phyloP scores from a whole-genome alignment of 768 basidiomycete species.

The Suillus decipiens region DNA sequence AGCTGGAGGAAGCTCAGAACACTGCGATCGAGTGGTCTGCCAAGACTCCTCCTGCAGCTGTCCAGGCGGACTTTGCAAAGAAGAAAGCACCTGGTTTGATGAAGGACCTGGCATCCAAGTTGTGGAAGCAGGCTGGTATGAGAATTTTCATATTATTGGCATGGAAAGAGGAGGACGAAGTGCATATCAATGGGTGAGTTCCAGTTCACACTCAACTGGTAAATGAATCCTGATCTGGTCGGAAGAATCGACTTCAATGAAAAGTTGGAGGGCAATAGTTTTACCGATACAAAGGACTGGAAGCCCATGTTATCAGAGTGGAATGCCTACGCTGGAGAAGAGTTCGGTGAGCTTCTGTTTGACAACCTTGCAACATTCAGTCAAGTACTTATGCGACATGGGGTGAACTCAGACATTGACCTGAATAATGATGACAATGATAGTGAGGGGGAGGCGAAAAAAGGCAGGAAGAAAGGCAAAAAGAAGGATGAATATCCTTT shows the following conservation, averaged over 20 bases:
- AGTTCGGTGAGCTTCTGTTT: not conserved
- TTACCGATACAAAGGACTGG: not conserved
- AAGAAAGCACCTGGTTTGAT: constrained; percentile 1
- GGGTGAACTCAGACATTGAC: not conserved
- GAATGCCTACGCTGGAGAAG: not conserved
- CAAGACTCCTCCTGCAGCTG: not conserved
- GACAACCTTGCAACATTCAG: not conserved
- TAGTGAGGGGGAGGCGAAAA: not conserved
- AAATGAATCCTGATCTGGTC: not conserved
- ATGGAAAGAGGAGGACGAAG: not conserved
- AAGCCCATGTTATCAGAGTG: constrained; percentile 1
- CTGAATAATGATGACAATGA: not conserved
- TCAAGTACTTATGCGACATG: not conserved
- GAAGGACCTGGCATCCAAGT: not conserved
- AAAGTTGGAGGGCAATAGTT: not conserved
- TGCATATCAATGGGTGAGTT: not conserved
- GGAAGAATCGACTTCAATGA: not conserved
- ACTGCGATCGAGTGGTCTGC: not conserved
- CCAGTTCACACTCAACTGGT: not conserved
- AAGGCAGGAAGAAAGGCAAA: not conserved
- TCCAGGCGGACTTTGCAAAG: not conserved
- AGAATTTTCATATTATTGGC: not conserved
- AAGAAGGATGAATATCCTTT: not conserved
- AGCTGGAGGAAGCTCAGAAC: too few species aligned
- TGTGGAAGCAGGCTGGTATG: constrained; percentile 10